Percentiles rank a stretch among this genome's conserved stretches.
Conservation (phyloP, 2,329 filamentous ascomycete species). For the Penicillium oxalicum region DNA sequence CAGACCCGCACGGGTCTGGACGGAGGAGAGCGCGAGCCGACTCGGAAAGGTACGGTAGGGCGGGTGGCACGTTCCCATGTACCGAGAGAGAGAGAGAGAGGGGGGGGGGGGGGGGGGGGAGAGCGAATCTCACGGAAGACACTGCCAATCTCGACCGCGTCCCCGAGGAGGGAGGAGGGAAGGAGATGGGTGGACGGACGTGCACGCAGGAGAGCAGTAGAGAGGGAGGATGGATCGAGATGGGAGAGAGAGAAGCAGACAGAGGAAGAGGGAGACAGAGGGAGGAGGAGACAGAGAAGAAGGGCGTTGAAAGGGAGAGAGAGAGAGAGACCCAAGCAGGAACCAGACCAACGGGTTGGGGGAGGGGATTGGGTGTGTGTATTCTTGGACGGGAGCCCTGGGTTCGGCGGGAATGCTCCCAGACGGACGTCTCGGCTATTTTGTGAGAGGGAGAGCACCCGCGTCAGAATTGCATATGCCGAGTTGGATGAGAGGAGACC, state of each 20-base stretch:
- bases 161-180: too few relatives aligned
- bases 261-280: not conserved
- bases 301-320: too few relatives aligned
- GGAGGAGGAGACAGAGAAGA: not conserved
- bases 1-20: constrained; percentile 12
- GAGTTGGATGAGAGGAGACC: not conserved
- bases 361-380: not conserved
- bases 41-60: constrained; percentile 2
- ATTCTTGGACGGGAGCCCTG: not conserved
- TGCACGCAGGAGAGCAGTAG: too few relatives aligned
- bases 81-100: not conserved
- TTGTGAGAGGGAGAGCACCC: not conserved
- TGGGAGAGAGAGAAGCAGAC: not conserved
- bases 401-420: not conserved
- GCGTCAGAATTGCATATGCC: constrained; percentile 13
- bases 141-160: too few relatives aligned
- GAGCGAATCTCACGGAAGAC: too few relatives aligned
- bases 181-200: too few relatives aligned
- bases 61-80: constrained; percentile 8
- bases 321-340: too few relatives aligned
- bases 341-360: too few relatives aligned
- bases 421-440: constrained; percentile 5
- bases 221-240: too few relatives aligned
- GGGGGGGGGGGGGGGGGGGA: not conserved
- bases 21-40: not conserved